Conservation (phyloP, 2,329 filamentous ascomycete genomes). For the Endocalyx cinctus region DNA sequence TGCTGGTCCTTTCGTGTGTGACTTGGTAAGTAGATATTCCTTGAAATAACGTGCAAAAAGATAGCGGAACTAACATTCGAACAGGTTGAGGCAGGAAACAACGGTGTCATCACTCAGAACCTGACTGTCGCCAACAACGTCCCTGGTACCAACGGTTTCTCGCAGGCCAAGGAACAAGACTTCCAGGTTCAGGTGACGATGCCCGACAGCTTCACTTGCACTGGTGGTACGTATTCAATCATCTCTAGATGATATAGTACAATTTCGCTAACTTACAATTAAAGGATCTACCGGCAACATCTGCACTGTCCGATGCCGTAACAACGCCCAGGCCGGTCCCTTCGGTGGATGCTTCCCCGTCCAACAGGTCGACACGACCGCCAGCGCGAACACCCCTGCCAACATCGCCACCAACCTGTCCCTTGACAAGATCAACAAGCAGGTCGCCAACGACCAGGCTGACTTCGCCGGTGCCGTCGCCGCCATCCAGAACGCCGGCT, state of each 20-base stretch:
- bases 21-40: no score
- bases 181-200: conserved; percentile 53
- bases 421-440: conserved; percentile 38
- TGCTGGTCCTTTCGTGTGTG: conserved; percentile 51
- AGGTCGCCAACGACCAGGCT: conserved; percentile 46
- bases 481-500: conserved; percentile 39
- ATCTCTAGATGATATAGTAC: not conserved
- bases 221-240: conserved; percentile 38
- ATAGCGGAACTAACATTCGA: no score
- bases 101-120: conserved; percentile 40
- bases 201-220: conserved; percentile 45
- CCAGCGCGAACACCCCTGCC: conserved; percentile 38
- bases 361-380: conserved; percentile 44
- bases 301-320: conserved; percentile 56
- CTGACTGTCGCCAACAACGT: conserved; percentile 55
- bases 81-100: conserved; percentile 29
- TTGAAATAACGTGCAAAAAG: no score
- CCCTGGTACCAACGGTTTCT: conserved; percentile 53
- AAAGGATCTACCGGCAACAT: conserved; percentile 51
- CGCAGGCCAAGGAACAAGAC: conserved; percentile 49
- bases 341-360: conserved; percentile 56
- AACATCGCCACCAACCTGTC: conserved; percentile 42
- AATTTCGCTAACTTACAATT: conserved; percentile 2
- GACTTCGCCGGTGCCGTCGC: conserved; percentile 45
- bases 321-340: conserved; percentile 51